Evolutionary conservation across 805 yeast genomes (phyloP).

Genomic region (Pichia thaimueangensis): DNA sequence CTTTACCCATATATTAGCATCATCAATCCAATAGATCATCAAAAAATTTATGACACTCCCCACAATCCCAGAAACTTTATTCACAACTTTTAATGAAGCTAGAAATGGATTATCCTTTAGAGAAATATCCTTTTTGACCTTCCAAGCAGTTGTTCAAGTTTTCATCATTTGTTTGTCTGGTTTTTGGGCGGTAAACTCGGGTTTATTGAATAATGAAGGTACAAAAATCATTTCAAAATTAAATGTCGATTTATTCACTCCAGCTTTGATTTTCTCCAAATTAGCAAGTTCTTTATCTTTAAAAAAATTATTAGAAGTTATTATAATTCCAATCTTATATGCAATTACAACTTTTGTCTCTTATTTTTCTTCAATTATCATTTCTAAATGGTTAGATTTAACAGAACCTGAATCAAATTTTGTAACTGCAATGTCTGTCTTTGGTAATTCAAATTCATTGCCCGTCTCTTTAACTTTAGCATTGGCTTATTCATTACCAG

Average conservation of each 20-base stretch:
- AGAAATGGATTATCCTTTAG: conserved; percentile 18
- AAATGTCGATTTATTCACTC: conserved; percentile 90
- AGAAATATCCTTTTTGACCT: conserved; percentile 58
- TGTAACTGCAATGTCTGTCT: conserved; percentile 94
- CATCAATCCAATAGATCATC: no score
- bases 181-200: conserved; percentile 70
- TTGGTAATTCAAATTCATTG: conserved; percentile 90
- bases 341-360: conserved; percentile 80
- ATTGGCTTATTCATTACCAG: conserved; percentile 68
- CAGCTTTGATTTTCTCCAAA: conserved; percentile 88
- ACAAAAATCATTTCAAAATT: conserved; percentile 71
- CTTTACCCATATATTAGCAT: no score
- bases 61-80: conserved; percentile 6
- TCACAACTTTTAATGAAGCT: conserved; percentile 5
- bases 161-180: conserved; percentile 84
- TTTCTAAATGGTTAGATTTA: conserved; percentile 47
- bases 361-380: conserved; percentile 50
- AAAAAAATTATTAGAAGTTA: conserved; percentile 70
- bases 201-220: conserved; percentile 62
- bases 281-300: conserved; percentile 61
- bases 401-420: conserved; percentile 78
- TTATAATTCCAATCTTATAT: conserved; percentile 78
- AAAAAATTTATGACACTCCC: neutral
- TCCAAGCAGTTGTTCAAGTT: conserved; percentile 89
- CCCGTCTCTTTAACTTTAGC: conserved; percentile 89